Evolutionary conservation across 768 basidiomycete genomes (phyloP), one percentile per base, ranked within the genome.

Genomic region (Suillus discolor): DNA sequence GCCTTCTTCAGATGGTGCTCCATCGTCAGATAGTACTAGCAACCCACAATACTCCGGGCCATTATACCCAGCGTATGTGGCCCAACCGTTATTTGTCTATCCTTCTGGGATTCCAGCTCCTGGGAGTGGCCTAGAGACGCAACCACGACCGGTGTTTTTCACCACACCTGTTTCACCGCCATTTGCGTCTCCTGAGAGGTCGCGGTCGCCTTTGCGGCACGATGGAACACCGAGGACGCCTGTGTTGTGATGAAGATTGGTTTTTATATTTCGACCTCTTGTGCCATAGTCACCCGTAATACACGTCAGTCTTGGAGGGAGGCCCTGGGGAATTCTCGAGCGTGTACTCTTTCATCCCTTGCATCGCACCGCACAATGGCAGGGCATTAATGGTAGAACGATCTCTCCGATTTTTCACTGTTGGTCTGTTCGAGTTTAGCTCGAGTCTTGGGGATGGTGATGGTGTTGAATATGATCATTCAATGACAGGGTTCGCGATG

Each of bases 11-110:
- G 76, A 77, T 4, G 73, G 75, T 2, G 60, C 72, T 0, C 71
- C 71, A 4, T 77, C 75, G 25, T 69, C 72, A 3, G 75, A 76
- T n/a, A 77, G 75, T n/a, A 75, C 74, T 4, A 73, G 73, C 15
- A 76, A 74, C 34, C 73, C 65, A 20, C 60, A 38, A n/a, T 61
- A 64, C 28, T 41, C 39, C 1, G 61, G 61, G 25, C 66, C 74
- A 0, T 59, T 73, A 41, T 70, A 71, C 4, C 73, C 74, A 28
- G 74, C 74, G 1, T 75, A 74, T 38, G 73, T 74, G n/a, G 72
- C 73, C 4, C 75, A 76, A 13, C 73, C 73, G 2, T 53, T 74
- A 57, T 74, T 74, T 54, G 74, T 74, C 1, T 74, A 74, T 23
- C 74, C 74, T 6, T 75, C 73, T 15, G 73, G 73, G 13, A 41